A percentile compares a stretch with the other conserved stretches of the same genome.
phyloP scores from a whole-genome alignment of 345 rosid genomes.

The Euphorbia peplus region DNA sequence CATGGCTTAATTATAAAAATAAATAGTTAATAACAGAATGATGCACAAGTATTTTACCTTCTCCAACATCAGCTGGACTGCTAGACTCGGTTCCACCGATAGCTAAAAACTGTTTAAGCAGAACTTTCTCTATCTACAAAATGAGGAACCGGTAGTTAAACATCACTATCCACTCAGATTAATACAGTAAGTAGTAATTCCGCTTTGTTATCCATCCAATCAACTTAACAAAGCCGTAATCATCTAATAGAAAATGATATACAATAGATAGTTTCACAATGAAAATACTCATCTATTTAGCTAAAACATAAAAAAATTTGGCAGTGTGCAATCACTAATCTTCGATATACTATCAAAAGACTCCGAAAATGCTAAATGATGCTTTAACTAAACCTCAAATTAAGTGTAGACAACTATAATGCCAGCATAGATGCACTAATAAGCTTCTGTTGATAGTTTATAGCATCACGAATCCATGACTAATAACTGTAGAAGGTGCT shows the following conservation, averaged over 20 bases:
- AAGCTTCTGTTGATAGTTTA: not conserved
- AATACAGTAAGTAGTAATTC: not conserved
- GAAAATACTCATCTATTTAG: not conserved
- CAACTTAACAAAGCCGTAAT: not conserved
- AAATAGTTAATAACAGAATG: not conserved
- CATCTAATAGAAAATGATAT: not conserved
- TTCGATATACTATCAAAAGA: not conserved
- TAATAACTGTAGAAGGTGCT: too few relatives aligned
- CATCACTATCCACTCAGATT: not conserved
- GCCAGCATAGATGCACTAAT: not conserved
- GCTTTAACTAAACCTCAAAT: not conserved
- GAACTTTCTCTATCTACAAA: constrained; percentile 42
- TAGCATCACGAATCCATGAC: not conserved
- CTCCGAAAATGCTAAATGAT: not conserved
- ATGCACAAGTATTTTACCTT: constrained; percentile 42
- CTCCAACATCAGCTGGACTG: constrained; percentile 53
- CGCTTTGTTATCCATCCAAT: not conserved
- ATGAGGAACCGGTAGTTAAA: constrained; percentile 1
- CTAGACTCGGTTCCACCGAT: constrained; percentile 55
- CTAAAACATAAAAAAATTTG: not conserved
- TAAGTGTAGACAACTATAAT: not conserved
- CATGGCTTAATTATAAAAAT: constrained; percentile 6
- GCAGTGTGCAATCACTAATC: not conserved
- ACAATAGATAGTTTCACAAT: not conserved
- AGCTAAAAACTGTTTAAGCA: constrained; percentile 49